Percentiles rank a stretch among this genome's conserved stretches.
phyloP scores from a whole-genome alignment of 1,284 basidiomycete genomes.

The Violaceomyces palustris region DNA sequence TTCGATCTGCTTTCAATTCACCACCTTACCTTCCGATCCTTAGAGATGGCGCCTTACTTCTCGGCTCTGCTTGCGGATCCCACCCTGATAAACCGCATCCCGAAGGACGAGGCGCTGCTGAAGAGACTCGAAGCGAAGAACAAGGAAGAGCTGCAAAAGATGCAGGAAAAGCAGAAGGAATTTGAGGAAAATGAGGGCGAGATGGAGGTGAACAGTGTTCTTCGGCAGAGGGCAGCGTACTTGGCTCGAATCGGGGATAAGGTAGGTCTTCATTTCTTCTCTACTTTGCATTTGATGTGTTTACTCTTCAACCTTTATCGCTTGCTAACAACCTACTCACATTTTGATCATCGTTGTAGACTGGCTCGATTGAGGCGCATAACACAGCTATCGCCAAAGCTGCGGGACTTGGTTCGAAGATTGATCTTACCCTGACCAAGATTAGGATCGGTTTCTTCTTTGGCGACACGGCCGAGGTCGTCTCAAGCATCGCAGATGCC shows the following conservation, averaged over 20 bases:
- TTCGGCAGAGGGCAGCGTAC: conserved; percentile 80
- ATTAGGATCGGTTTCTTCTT: conserved; percentile 90
- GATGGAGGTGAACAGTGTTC: conserved; percentile 81
- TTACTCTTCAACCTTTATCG: background rate
- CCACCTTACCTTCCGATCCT: no score
- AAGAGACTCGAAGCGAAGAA: conserved; percentile 71
- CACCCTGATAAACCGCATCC: conserved; percentile 47
- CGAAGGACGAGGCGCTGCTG: conserved; percentile 62
- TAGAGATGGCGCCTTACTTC: conserved; percentile 52
- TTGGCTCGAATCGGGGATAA: conserved; percentile 87
- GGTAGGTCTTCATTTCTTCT: conserved; percentile 53
- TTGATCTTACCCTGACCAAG: conserved; percentile 85
- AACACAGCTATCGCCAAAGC: conserved; percentile 85
- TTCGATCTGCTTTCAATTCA: no score
- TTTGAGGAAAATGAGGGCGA: conserved; percentile 89
- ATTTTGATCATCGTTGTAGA: no score
- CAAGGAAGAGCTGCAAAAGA: conserved; percentile 66
- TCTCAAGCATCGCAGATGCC: conserved; percentile 70
- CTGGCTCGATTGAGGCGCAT: conserved; percentile 64
- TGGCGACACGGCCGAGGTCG: conserved; percentile 71
- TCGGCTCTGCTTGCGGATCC: conserved; percentile 38
- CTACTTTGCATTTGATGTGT: no score
- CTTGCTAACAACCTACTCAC: background rate
- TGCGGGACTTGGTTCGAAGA: conserved; percentile 82
- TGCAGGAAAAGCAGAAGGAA: conserved; percentile 75